Base-by-base conservation (phyloP, 495 filamentous ascomycete genomes). In the Rhypophila decipiens region DNA sequence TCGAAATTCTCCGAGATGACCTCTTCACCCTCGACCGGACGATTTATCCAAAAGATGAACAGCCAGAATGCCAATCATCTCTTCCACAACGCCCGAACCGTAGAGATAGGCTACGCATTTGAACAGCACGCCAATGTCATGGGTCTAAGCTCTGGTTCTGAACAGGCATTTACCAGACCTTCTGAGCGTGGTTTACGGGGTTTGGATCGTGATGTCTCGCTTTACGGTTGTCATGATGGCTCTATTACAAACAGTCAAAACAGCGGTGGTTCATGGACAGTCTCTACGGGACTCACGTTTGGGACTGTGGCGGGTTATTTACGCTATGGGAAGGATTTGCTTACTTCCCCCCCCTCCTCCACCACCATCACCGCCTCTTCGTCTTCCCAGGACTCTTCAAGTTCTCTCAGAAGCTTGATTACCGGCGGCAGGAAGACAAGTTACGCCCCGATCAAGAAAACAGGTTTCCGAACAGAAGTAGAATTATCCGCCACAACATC, bases 101-200 rank as follows among this genome's bases (percentile, higher is more conserved):
- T 59, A 9, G 60, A 64, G 39, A 27, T 44, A 2, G 60, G 60
- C 7, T 64, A 56, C 34, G 37, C 49, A 5, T 60, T 57, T 27
- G 54, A 54, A n/a, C n/a, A n/a, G n/a, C n/a, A n/a, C 29, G 43
- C 43, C 2, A 36, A 42, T 24, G 51, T 50, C 13, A 50, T 60
- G 10, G 60, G 60, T 29, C 20, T 63, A 21, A 49, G 44, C 4
- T 35, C 52, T 27, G 50, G 47, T 4, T 35, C 52, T 27, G 50
- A 45, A 1, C 54, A 49, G 1, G 46, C 60, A 22, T 38, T 63
- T 18, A 60, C 57, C 7, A 53, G 50, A 23, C 46, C 51, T 5
- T n/a, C 47, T 4, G 50, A 47, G n/a, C 23, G 52, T 1, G 55
- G 57, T 4, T 34, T 63, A 2, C n/a, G 47, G 1, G 38, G 33